Conservation (phyloP, 2,329 filamentous ascomycete species). For the Diaporthe humulicola region DNA sequence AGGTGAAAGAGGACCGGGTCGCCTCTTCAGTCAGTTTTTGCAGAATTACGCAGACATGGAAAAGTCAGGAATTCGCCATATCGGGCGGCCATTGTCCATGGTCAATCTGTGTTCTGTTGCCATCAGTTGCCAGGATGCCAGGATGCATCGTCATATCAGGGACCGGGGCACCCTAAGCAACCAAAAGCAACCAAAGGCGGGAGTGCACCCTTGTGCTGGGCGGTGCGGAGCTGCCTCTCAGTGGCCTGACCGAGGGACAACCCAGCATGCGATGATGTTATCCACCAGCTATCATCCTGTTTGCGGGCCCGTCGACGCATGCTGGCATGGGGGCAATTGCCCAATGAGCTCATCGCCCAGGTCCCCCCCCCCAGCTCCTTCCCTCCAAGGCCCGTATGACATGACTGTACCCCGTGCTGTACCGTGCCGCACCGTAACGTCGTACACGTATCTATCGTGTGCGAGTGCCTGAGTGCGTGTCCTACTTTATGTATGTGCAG, state of each 20-base stretch:
- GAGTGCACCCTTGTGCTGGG: constrained; percentile 13
- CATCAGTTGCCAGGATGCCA: constrained; percentile 12
- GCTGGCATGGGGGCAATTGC: constrained; percentile 28
- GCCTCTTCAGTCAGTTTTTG: background rate
- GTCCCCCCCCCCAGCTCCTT: background rate
- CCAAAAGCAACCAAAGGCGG: constrained; percentile 16
- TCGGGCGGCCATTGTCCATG: constrained; percentile 22
- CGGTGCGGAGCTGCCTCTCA: constrained; percentile 10
- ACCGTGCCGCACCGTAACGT: background rate
- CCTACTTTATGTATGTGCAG: background rate
- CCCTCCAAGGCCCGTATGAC: background rate
- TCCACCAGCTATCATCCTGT: constrained; percentile 38
- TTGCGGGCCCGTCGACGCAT: constrained; percentile 29
- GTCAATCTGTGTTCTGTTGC: background rate
- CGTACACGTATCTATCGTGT: background rate
- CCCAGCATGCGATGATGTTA: constrained; percentile 38
- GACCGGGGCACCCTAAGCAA: constrained; percentile 1
- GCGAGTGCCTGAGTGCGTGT: background rate
- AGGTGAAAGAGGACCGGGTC: background rate
- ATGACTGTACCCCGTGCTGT: background rate
- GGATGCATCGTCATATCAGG: constrained; percentile 24
- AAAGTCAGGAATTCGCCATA: constrained; percentile 31
- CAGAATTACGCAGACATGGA: constrained; percentile 15
- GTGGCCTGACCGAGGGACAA: constrained; percentile 20
- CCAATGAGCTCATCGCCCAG: constrained; percentile 25